Evolutionary conservation across 495 filamentous ascomycete genomes (phyloP), one percentile per base, ranked within the genome.

Genomic region (Usnea hakonensis): DNA sequence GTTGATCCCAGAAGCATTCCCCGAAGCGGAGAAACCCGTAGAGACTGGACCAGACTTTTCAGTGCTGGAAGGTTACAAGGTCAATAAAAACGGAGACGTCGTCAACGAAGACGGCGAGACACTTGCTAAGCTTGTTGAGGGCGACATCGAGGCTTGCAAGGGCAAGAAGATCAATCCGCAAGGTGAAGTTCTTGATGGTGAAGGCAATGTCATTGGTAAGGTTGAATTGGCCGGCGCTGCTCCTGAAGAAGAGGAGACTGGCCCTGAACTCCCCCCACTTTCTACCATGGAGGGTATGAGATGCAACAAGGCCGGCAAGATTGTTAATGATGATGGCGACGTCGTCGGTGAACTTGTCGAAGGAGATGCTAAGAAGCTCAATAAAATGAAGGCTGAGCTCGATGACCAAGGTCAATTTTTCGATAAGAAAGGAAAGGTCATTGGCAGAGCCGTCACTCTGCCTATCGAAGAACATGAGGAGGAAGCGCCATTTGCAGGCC

Each of bases 51-150:
- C 64, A 5, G 69, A 65, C 58, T 76, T 84, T 46, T 84, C 85
- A 0, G 69, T 78, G 50, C 75, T 90, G n/a, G 83, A 83, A 41
- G 80, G 79, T 68, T 82, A 79, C 71, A 84, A 79, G 58, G 82
- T 91, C 69, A 90, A 89, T 77, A 90, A 91, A 73, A 73, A 79
- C 28, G 88, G 88, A 59, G 85, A 88, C 57, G 81, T 90, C 54
- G 64, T 82, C 23, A 74, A 82, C 57, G 80, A 80, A 57, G 78
- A 81, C 59, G 79, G 79, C 37, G 79, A 82, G 40, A 65, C 68
- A 1, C 74, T 82, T 62, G 79, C 76, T 35, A 76, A 77, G 55
- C 73, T 82, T n/a, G 65, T 71, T 23, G 79, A 81, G 52, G 78
- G 78, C 32, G 78, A 81, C 32, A 60, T 77, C n/a, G 65, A 70